A percentile compares a stretch with the other conserved stretches of the same genome.
These are phyloP conservation scores for Pterocarpus santalinus DNA, from an alignment of 306 rosid genomes.

Conservation along the genomic window DNA sequence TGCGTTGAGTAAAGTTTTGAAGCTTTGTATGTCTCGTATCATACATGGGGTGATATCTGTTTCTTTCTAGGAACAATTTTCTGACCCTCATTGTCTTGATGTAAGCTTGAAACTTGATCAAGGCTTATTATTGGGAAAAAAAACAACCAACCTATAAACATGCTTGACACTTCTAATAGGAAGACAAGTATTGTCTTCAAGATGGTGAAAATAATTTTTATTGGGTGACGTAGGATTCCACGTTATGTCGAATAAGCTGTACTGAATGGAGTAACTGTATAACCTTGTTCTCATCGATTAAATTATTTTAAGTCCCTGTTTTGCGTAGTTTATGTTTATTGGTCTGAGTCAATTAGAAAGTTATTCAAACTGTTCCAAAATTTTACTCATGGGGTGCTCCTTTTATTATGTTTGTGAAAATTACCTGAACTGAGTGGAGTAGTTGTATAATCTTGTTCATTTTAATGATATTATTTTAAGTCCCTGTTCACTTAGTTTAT, in stretches of 20 bases:
- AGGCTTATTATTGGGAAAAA: conserved; percentile 22
- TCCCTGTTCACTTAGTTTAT: conserved; percentile 1
- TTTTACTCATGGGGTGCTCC: background rate
- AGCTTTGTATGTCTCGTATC: background rate
- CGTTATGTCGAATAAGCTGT: conserved; percentile 29
- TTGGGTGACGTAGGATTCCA: background rate
- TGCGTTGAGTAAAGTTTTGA: background rate
- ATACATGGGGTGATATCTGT: background rate
- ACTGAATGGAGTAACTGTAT: conserved; percentile 14
- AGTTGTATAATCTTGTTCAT: background rate
- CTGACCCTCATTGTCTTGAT: background rate
- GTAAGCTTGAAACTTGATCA: conserved; percentile 27
- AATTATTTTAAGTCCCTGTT: background rate
- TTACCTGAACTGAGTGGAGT: conserved; percentile 16
- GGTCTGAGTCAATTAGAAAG: conserved; percentile 36
- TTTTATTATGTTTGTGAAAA: conserved; percentile 36
- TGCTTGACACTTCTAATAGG: conserved; percentile 30
- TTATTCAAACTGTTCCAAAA: conserved; percentile 5
- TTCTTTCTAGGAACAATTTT: conserved; percentile 17
- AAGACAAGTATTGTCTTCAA: conserved; percentile 18
- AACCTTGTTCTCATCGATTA: conserved; percentile 16
- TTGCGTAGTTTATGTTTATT: conserved; percentile 8
- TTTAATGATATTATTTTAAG: background rate
- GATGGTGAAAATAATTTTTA: conserved; percentile 31
- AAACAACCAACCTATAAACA: conserved; percentile 9